Conservation (phyloP, 495 filamentous ascomycete species). For the Xylaria cubensis region DNA sequence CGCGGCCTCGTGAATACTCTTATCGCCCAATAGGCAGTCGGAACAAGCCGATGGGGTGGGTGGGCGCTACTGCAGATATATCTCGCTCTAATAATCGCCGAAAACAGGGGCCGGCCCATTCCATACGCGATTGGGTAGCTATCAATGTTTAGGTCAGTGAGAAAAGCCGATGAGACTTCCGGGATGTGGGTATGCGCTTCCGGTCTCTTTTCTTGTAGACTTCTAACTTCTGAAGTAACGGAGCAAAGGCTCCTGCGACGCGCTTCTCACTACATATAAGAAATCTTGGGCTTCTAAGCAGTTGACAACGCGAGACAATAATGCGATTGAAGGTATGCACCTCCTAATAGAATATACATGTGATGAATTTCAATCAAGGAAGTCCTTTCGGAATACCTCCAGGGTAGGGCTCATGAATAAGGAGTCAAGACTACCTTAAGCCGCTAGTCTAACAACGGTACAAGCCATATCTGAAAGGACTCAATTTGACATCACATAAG, state of each 20-base stretch:
- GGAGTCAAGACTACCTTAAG: not conserved
- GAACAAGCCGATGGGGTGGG: not conserved
- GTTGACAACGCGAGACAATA: not conserved
- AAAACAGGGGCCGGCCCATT: not conserved
- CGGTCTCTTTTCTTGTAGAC: not conserved
- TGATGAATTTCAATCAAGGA: not conserved
- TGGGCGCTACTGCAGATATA: not conserved
- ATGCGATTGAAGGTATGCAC: not conserved
- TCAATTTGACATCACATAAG: not conserved
- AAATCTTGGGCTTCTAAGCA: not conserved
- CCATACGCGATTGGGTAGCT: not conserved
- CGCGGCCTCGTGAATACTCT: not conserved
- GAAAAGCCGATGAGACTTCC: not conserved
- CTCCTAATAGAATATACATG: no score
- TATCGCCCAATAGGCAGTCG: conserved; percentile 5
- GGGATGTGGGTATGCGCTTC: not conserved
- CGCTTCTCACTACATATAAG: not conserved
- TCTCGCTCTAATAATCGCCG: not conserved
- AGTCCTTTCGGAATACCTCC: not conserved
- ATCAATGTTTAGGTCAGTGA: not conserved
- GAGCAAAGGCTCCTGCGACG: no score
- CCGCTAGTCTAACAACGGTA: not conserved
- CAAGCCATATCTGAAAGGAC: no score
- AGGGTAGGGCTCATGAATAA: not conserved
- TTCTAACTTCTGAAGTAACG: no score